Percentiles rank a stretch among this genome's conserved stretches.
Evolutionary conservation across 768 basidiomycete species (phyloP).

Genomic region (Mycena rosella): DNA sequence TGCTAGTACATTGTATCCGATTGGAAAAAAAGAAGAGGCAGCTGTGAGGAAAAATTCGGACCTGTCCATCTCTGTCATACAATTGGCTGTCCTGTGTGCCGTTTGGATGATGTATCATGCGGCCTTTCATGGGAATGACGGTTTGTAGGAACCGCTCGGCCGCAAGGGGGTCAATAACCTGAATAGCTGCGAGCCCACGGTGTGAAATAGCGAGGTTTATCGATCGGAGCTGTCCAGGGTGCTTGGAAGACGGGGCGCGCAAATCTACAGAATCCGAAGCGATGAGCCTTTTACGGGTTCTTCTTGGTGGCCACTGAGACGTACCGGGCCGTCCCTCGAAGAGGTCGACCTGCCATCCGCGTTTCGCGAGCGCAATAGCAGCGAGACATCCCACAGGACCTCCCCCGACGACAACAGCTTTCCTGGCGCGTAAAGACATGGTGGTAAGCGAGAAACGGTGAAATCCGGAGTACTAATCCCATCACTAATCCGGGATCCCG

Average conservation of each 20-base stretch:
- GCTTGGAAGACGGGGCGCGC: slow-evolving; percentile 77
- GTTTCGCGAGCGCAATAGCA: slow-evolving; percentile 86
- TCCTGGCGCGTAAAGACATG: slow-evolving; percentile 25
- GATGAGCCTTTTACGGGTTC: slow-evolving; percentile 36
- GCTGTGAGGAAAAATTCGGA: slow-evolving; percentile 50
- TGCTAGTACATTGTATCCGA: slow-evolving; percentile 29
- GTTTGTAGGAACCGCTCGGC: slow-evolving; percentile 79
- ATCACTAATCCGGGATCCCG: neutral
- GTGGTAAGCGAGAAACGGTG: neutral
- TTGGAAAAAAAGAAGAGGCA: slow-evolving; percentile 35
- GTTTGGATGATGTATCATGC: slow-evolving; percentile 90
- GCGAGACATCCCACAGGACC: slow-evolving; percentile 96
- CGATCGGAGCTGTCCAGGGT: slow-evolving; percentile 80
- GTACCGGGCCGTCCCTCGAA: slow-evolving; percentile 86
- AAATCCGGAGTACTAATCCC: neutral
- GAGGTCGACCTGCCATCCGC: slow-evolving; percentile 87
- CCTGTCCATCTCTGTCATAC: slow-evolving; percentile 93
- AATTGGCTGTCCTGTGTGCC: slow-evolving; percentile 84
- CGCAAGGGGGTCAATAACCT: slow-evolving; percentile 79
- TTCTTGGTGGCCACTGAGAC: slow-evolving; percentile 28
- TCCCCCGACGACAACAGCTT: slow-evolving; percentile 81
- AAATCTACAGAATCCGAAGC: slow-evolving; percentile 64
- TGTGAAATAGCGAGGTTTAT: slow-evolving; percentile 98
- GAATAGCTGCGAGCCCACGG: slow-evolving; percentile 90
- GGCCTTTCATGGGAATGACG: slow-evolving; percentile 93